Base-by-base conservation (phyloP, 148 eudicot genomes). In the Polygonum maritimum region DNA sequence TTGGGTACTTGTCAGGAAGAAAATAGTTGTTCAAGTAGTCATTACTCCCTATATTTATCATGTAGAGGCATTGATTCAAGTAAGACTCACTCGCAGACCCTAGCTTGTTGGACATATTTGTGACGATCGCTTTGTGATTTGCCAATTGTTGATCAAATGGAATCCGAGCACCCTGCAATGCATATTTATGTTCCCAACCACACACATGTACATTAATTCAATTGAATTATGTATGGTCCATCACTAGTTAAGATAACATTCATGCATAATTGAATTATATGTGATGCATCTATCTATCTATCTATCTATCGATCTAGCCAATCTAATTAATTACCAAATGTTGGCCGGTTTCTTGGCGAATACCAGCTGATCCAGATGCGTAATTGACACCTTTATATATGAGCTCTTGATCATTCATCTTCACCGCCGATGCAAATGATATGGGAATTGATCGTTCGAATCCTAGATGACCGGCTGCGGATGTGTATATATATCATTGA, bases 1-100 rank as follows among this genome's bases (percentile, higher is more conserved):
- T 69, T 7, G 58, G 0, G 74, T 77, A 77, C 1, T 40, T 11
- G 9, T 69, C 62, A 6, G 79, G 74, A 49, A 18, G 1, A 19
- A 22, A 77, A 70, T 77, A 77, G 79, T 77, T 77, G 62, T 77
- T 48, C 58, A 77, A 16, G 48, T 77, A 77, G 15, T 77, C 79
- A n/a, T 77, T 38, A n/a, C 75, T 48, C 21, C 79, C 79, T 21
- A 69, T 31, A 10, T 76, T 60, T 31, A 76, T 38, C 47, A 40
- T 76, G 71, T 76, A 76, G 71, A 76, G 12, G 7, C 78, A 76
- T 40, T 44, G 13, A 2, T 36, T 60, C 18, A 76, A 57, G 71
- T 60, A 41, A 6, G 39, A 19, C 4, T 21, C 2, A 7, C 36
- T 49, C 19, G 7, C 38, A 35, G 11, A 5, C 38, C 26, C 67